A percentile compares a stretch with the other conserved stretches of the same genome.
These are phyloP conservation scores for Fagus crenata DNA, from an alignment of 306 rosid genomes.

Conservation along the genomic window DNA sequence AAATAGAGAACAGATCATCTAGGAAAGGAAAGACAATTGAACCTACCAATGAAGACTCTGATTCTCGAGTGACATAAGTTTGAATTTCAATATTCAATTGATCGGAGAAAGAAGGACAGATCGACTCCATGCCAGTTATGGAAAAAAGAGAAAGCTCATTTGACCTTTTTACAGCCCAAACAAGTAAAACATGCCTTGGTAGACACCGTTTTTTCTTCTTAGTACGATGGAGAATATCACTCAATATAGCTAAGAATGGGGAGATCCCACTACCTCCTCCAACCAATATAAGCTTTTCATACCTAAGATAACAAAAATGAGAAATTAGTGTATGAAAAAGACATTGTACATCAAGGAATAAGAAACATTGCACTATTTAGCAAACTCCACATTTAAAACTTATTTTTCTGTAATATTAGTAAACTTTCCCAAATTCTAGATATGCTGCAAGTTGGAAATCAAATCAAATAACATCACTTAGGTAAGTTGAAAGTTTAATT, in stretches of 20 bases:
- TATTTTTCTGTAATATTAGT: not conserved
- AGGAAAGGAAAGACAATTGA: too few species aligned
- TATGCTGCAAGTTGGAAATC: not conserved
- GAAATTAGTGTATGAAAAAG: conserved; percentile 16
- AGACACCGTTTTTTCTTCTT: conserved; percentile 67
- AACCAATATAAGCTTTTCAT: conserved; percentile 78
- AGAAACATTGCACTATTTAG: not conserved
- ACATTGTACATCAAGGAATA: not conserved
- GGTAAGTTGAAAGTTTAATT: too few species aligned
- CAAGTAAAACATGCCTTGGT: conserved; percentile 60
- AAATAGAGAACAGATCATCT: too few species aligned
- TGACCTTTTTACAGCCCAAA: conserved; percentile 88
- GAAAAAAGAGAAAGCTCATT: conserved; percentile 80
- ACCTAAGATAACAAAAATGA: conserved; percentile 53
- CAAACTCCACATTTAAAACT: not conserved
- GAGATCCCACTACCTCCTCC: conserved; percentile 98
- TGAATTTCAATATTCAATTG: conserved; percentile 55
- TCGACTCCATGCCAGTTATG: conserved; percentile 57
- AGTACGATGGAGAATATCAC: conserved; percentile 75
- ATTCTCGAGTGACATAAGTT: conserved; percentile 75
- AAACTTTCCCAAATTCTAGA: not conserved
- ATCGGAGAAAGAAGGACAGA: conserved; percentile 55
- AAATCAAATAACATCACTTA: too few species aligned
- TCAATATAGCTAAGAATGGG: conserved; percentile 87
- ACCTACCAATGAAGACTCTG: conserved; percentile 82